phyloP scores from a whole-genome alignment of 2,329 filamentous ascomycete genomes.

The Aspergillus sp. region DNA sequence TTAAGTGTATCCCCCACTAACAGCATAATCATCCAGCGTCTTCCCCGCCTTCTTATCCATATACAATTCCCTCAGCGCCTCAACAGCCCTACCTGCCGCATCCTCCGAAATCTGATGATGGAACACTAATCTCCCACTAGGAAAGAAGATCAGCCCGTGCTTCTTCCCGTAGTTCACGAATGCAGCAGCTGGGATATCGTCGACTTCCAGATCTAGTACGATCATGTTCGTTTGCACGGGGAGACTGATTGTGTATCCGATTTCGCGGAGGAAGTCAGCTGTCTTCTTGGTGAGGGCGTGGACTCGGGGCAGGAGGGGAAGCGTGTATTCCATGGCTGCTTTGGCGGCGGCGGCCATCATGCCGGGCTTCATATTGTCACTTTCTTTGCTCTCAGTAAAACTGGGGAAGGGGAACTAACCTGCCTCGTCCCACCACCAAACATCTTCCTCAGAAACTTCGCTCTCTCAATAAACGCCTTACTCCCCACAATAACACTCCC shows the following conservation, averaged over 20 bases:
- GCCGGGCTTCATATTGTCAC: slow-evolving; percentile 14
- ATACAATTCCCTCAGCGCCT: slow-evolving; percentile 16
- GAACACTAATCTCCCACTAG: slow-evolving; percentile 18
- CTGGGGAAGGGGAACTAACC: slow-evolving; percentile 4
- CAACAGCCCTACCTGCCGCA: slow-evolving; percentile 13
- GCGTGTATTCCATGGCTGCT: slow-evolving; percentile 15
- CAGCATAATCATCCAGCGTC: not conserved
- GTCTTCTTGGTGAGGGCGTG: slow-evolving; percentile 16
- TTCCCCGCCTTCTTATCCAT: slow-evolving; percentile 1
- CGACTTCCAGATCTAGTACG: slow-evolving; percentile 16
- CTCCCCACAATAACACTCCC: slow-evolving; percentile 25
- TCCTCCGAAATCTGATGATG: slow-evolving; percentile 21
- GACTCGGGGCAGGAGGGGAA: slow-evolving; percentile 16
- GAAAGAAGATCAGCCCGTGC: slow-evolving; percentile 15
- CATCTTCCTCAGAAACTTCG: slow-evolving; percentile 26
- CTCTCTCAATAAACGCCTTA: slow-evolving; percentile 20
- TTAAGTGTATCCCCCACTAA: slow-evolving; percentile 1
- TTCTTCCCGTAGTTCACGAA: slow-evolving; percentile 16
- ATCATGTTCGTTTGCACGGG: slow-evolving; percentile 25
- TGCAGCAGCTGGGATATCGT: slow-evolving; percentile 11
- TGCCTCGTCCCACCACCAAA: slow-evolving; percentile 28
- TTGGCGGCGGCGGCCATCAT: slow-evolving; percentile 24
- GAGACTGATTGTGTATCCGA: slow-evolving; percentile 16
- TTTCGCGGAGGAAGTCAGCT: slow-evolving; percentile 11
- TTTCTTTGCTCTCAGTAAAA: not conserved